Conservation (phyloP, 1,139 yeast species). For the Suhomyces anneliseae region DNA sequence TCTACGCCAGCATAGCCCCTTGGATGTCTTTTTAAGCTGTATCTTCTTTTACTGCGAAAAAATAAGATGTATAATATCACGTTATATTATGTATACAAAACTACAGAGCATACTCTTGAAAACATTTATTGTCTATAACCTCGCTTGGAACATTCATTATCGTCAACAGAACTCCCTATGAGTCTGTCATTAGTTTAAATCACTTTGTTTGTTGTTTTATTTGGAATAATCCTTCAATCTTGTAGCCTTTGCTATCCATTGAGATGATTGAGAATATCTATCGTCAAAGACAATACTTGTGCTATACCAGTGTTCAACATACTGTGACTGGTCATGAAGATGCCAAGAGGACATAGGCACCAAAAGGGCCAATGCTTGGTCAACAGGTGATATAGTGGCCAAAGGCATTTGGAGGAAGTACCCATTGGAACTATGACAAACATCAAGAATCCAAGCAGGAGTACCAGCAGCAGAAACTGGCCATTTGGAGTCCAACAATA, state of each 20-base stretch:
- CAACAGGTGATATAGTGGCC: conserved; percentile 6
- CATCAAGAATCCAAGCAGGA: conserved; percentile 9
- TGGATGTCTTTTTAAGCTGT: too few relatives aligned
- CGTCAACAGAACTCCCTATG: neutral
- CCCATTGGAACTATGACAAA: conserved; percentile 5
- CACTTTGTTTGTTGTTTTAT: neutral
- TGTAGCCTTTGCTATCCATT: conserved; percentile 7
- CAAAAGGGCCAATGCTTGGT: conserved; percentile 8
- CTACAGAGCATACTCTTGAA: too few relatives aligned
- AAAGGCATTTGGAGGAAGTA: conserved; percentile 9
- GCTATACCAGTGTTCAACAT: conserved; percentile 9
- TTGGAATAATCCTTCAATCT: conserved; percentile 6
- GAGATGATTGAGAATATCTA: neutral
- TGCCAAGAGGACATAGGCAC: conserved; percentile 12
- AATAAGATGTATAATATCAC: too few relatives aligned
- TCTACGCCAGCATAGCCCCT: too few relatives aligned
- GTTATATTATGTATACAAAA: too few relatives aligned
- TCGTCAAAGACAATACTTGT: conserved; percentile 2
- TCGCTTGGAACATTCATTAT: too few relatives aligned
- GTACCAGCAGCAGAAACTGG: conserved; percentile 6
- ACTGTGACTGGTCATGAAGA: conserved; percentile 6
- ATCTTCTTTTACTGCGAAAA: too few relatives aligned
- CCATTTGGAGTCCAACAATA: conserved; percentile 6
- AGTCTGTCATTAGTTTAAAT: neutral
- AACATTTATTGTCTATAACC: too few relatives aligned